Evolutionary conservation across 2,329 filamentous ascomycete species (phyloP), one percentile per base, ranked within the genome.

Genomic region (Ramichloridium luteum): DNA sequence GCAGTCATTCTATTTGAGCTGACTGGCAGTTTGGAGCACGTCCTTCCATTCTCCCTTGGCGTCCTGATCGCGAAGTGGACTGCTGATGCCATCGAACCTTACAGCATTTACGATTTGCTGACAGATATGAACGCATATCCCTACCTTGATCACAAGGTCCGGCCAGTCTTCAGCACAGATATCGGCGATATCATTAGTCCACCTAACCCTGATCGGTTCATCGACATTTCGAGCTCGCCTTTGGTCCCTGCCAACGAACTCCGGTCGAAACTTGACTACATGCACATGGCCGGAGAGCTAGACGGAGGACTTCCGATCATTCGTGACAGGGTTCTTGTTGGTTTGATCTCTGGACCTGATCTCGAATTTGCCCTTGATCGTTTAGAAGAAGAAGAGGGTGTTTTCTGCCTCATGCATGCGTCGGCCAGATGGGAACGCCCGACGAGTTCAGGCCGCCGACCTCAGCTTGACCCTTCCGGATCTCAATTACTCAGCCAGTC

Each of bases 1-100:
- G 86, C 85, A 0, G 85, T 96, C 49, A 96, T 98, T 38, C 64
- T 96, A 1, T 96, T 98, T 46, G 90, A 98, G 56, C 66, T 98
- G 20, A 98, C 90, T 0, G 90, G 90, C 34, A 93, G 84, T 53
- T 65, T 96, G 29, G 83, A 96, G 54, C 92, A 96, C 48, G 90
- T 98, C 3, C 64, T 98, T 8, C 90, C 90, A 0, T 96, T 96
- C 55, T 94, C 86, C 0, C 63, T 98, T 6, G 80, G 83, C 0
- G 84, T 98, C 18, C 66, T 96, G 3, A 85, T 93, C 16, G 77
- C 88, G n/a, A 98, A 98, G 60, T 98, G 90, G 90, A 93, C 85
- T 0, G 86, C 90, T 0, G 90, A 96, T 58, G 86, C 85, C 3
- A 73, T 98, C 31, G 90, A 98, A 56, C 90, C 88, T 11, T 69